These are phyloP conservation scores for Microstroma glucosiphilum DNA, from an alignment of 1,284 basidiomycete genomes.

Conservation along the genomic window DNA sequence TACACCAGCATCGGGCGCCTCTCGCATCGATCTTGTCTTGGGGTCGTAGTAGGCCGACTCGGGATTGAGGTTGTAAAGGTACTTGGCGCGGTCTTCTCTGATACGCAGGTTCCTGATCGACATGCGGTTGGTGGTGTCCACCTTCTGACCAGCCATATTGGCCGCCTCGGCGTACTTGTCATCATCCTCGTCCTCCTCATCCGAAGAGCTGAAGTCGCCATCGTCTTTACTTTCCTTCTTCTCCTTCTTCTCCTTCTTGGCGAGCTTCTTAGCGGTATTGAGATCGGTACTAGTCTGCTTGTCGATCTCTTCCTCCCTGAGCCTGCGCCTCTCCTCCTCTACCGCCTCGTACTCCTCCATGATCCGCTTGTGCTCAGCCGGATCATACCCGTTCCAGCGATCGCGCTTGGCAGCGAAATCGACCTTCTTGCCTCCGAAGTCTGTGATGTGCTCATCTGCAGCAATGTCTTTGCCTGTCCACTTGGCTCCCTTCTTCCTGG, in stretches of 20 bases:
- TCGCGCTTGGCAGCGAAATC: slow-evolving; percentile 95
- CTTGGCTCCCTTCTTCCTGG: slow-evolving; percentile 90
- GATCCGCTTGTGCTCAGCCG: slow-evolving; percentile 72
- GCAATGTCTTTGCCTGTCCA: slow-evolving; percentile 84
- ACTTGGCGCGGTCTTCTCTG: slow-evolving; percentile 98
- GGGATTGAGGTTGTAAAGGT: slow-evolving; percentile 91
- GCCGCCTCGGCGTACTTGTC: slow-evolving; percentile 82
- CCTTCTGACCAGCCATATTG: slow-evolving; percentile 92
- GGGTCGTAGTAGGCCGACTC: slow-evolving; percentile 98
- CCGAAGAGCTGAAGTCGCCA: slow-evolving; percentile 65
- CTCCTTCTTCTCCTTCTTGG: slow-evolving; percentile 62
- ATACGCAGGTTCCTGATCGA: slow-evolving; percentile 97
- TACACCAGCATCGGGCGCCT: slow-evolving; percentile 74
- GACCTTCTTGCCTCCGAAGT: slow-evolving; percentile 56
- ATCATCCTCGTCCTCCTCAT: slow-evolving; percentile 56
- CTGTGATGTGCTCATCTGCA: slow-evolving; percentile 80
- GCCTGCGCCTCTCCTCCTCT: slow-evolving; percentile 78
- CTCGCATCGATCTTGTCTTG: slow-evolving; percentile 98
- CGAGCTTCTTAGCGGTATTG: slow-evolving; percentile 68
- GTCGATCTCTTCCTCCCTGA: slow-evolving; percentile 93
- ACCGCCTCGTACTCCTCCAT: slow-evolving; percentile 88
- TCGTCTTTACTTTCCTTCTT: slow-evolving; percentile 15
- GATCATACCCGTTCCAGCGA: slow-evolving; percentile 96
- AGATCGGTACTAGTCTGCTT: slow-evolving; percentile 63
- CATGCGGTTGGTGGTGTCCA: slow-evolving; percentile 95